Conservation (phyloP, 345 rosid genomes). For the Cardamine chenopodiifolia region DNA sequence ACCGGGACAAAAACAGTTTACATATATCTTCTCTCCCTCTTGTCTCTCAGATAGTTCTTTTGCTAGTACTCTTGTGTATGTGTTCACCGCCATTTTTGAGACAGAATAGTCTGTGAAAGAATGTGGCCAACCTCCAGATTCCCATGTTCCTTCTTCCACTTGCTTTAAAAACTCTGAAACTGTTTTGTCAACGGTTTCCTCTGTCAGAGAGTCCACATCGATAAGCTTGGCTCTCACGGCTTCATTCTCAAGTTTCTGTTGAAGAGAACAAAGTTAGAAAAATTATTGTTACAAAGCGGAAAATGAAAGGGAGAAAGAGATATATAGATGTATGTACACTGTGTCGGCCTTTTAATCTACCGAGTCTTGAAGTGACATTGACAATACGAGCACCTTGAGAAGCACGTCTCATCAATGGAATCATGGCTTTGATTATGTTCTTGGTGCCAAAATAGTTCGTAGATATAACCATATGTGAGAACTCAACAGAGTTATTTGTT, state of each 20-base stretch:
- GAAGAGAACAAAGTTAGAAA: not conserved
- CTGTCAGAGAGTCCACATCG: constrained; percentile 60
- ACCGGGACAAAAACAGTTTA: constrained; percentile 94
- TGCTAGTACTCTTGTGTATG: constrained; percentile 72
- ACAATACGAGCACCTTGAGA: constrained; percentile 80
- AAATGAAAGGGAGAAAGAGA: not conserved
- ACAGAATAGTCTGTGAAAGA: constrained; percentile 75
- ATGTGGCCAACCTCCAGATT: constrained; percentile 92
- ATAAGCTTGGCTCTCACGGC: constrained; percentile 61
- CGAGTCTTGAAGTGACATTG: constrained; percentile 85
- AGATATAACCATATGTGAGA: constrained; percentile 59
- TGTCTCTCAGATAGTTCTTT: constrained; percentile 60
- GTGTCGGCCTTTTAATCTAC: constrained; percentile 75
- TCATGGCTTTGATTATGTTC: constrained; percentile 71
- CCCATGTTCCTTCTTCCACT: constrained; percentile 78
- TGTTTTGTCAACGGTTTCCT: constrained; percentile 64
- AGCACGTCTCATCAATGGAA: constrained; percentile 80
- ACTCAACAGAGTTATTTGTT: constrained; percentile 72
- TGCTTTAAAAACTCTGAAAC: constrained; percentile 67
- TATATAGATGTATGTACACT: constrained; percentile 56
- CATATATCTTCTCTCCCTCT: constrained; percentile 73
- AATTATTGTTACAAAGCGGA: not conserved
- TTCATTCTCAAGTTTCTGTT: constrained; percentile 70
- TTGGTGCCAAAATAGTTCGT: constrained; percentile 91
- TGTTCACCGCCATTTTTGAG: constrained; percentile 88